Evolutionary conservation across 768 basidiomycete species (phyloP).

Genomic region (Suillus alpinus): DNA sequence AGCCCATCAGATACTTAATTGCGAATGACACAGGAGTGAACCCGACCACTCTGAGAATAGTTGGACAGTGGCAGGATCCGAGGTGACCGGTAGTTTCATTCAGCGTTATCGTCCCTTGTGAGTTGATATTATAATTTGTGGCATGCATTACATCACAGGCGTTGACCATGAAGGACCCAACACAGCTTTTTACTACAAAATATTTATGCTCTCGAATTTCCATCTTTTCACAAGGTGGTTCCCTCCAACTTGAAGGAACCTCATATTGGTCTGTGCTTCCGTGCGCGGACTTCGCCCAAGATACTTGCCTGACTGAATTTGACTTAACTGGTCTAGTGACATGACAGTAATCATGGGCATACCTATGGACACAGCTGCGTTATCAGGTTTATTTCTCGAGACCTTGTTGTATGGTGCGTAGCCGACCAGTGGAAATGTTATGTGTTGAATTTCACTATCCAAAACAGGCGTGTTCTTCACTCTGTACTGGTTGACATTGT

Average conservation of each 20-base stretch:
- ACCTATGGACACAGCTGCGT: neutral
- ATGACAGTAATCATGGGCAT: neutral
- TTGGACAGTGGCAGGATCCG: neutral
- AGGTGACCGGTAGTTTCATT: neutral
- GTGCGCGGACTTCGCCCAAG: neutral
- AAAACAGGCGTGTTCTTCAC: neutral
- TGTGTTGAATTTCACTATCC: neutral
- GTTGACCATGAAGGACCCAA: neutral
- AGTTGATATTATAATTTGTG: neutral
- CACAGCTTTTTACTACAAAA: neutral
- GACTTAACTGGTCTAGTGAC: neutral
- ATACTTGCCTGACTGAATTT: neutral
- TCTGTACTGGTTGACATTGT: neutral
- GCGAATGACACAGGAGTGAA: neutral
- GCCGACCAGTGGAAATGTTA: neutral
- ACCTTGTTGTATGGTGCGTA: neutral
- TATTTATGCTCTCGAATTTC: neutral
- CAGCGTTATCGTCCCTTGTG: neutral
- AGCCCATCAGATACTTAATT: neutral
- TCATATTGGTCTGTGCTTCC: neutral
- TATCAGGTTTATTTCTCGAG: neutral
- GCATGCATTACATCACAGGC: neutral
- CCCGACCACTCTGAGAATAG: neutral
- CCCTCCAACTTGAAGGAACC: neutral
- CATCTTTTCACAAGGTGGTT: neutral